Evolutionary conservation across 1,139 yeast genomes (phyloP).

Genomic region (Pichia kudriavzevii): DNA sequence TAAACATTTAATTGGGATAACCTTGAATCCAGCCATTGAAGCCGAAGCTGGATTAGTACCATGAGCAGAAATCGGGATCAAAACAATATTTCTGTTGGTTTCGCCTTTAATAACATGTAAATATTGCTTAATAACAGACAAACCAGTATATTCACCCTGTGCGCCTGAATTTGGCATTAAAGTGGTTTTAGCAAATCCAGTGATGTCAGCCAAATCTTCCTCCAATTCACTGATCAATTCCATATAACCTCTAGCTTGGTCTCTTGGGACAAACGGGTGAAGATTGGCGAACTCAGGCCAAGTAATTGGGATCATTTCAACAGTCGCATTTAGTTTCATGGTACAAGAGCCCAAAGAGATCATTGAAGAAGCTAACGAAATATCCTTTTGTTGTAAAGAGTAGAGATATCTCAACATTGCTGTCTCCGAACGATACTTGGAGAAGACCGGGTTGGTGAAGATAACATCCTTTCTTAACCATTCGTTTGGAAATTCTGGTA

Average conservation of each 20-base stretch:
- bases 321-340: constrained; percentile 93
- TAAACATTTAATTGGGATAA: constrained; percentile 84
- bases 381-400: constrained; percentile 76
- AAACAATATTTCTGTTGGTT: constrained; percentile 69
- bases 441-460: constrained; percentile 72
- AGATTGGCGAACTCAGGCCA: constrained; percentile 87
- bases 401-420: constrained; percentile 88
- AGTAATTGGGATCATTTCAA: constrained; percentile 87
- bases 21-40: constrained; percentile 93
- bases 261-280: constrained; percentile 88
- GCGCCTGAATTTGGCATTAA: constrained; percentile 98
- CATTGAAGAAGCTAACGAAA: constrained; percentile 93
- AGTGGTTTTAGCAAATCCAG: constrained; percentile 92
- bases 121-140: constrained; percentile 77
- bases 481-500: constrained; percentile 49
- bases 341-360: constrained; percentile 97
- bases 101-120: constrained; percentile 62
- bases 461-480: constrained; percentile 56
- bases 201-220: constrained; percentile 79
- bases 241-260: constrained; percentile 81
- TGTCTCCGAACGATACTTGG: constrained; percentile 86
- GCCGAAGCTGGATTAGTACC: constrained; percentile 99
- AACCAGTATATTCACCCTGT: constrained; percentile 95
- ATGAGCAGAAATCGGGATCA: constrained; percentile 95
- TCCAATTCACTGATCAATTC: constrained; percentile 72